Evolutionary conservation across 1,284 basidiomycete species (phyloP).

Genomic region (Microbotryomycetes sp.): DNA sequence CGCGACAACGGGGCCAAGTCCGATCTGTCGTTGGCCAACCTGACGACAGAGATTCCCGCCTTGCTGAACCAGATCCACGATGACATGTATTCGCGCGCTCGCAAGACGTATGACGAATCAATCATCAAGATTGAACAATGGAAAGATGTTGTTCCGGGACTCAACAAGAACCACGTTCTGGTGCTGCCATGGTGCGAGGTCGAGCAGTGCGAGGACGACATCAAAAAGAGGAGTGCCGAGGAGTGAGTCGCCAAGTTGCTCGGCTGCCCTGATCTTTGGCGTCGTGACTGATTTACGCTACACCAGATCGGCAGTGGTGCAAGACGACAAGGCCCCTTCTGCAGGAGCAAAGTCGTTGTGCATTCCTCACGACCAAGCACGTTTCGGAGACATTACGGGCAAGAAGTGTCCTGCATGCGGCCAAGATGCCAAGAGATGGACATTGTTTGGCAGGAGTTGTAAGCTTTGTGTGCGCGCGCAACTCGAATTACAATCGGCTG

Average conservation of each 20-base stretch:
- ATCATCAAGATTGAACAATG: constrained; percentile 72
- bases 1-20: constrained; percentile 75
- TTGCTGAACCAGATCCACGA: constrained; percentile 80
- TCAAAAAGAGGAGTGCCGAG: constrained; percentile 86
- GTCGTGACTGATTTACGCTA: background rate
- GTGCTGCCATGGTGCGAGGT: constrained; percentile 96
- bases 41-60: constrained; percentile 53
- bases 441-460: constrained; percentile 35
- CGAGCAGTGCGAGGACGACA: constrained; percentile 91
- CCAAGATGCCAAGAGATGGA: constrained; percentile 69
- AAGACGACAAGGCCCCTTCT: constrained; percentile 91
- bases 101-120: constrained; percentile 64
- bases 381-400: constrained; percentile 76
- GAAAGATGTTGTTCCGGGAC: constrained; percentile 82
- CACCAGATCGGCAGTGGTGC: too few relatives aligned
- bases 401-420: constrained; percentile 50
- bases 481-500: too few relatives aligned
- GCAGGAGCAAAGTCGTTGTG: constrained; percentile 96
- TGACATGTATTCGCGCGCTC: constrained; percentile 80
- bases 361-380: constrained; percentile 90
- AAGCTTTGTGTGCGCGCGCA: too few relatives aligned
- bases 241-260: constrained; percentile 53
- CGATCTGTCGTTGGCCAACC: constrained; percentile 60
- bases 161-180: constrained; percentile 82
- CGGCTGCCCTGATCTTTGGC: background rate